These are phyloP conservation scores for Sistotremastrum niveocremeum DNA, from an alignment of 768 basidiomycete species.

Conservation along the genomic window DNA sequence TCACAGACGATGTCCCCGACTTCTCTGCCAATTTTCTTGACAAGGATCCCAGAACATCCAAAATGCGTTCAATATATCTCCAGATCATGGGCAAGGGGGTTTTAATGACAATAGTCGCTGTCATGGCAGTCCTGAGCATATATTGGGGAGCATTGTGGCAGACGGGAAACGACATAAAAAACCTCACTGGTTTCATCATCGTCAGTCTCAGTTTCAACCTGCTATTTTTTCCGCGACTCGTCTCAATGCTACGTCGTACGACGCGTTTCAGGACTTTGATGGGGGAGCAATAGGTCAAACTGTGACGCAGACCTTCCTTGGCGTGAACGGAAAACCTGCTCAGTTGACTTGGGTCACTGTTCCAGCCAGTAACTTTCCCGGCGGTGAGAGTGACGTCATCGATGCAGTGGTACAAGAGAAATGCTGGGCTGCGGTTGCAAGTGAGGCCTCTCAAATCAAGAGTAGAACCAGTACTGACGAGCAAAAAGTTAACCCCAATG, in stretches of 20 bases:
- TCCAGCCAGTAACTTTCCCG: constrained; percentile 29
- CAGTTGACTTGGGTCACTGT: constrained; percentile 34
- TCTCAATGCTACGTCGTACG: not conserved
- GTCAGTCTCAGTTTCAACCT: constrained; percentile 22
- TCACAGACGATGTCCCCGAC: no score
- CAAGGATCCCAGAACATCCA: constrained; percentile 8
- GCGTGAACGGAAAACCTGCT: constrained; percentile 12
- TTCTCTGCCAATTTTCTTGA: not conserved
- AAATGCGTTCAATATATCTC: constrained; percentile 26
- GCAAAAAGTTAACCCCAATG: constrained; percentile 22
- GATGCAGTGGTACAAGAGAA: constrained; percentile 33
- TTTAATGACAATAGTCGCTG: constrained; percentile 24
- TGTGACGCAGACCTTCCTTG: constrained; percentile 26
- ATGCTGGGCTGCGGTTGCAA: constrained; percentile 40
- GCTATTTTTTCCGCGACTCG: not conserved
- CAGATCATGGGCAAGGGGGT: constrained; percentile 24
- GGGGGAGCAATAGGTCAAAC: constrained; percentile 35
- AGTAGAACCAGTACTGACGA: constrained; percentile 23
- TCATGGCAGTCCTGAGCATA: constrained; percentile 39
- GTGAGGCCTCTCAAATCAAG: constrained; percentile 33
- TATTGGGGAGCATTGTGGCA: constrained; percentile 49
- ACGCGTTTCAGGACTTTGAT: constrained; percentile 41
- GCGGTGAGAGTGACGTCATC: constrained; percentile 30
- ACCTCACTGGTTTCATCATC: constrained; percentile 43
- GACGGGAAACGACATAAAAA: constrained; percentile 22